Evolutionary conservation across 2,329 filamentous ascomycete genomes (phyloP), one percentile per base, ranked within the genome.

Genomic region (Ploettnerulaceae sp.): DNA sequence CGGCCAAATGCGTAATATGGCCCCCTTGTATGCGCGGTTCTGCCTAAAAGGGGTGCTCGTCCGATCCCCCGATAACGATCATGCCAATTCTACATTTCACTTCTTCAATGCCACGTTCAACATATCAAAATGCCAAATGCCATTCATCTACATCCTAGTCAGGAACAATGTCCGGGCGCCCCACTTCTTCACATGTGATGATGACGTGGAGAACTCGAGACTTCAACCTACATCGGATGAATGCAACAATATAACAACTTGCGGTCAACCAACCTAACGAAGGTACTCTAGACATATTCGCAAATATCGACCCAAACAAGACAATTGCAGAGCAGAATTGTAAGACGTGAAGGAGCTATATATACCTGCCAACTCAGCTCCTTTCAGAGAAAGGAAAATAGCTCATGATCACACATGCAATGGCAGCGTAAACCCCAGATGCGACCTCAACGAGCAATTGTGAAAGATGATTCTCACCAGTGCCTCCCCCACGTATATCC

Each of bases 401-500:
- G n/a, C n/a, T n/a, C n/a, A n/a, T n/a, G n/a, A n/a, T n/a, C n/a
- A n/a, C n/a, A n/a, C n/a, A n/a, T n/a, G n/a, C n/a, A n/a, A n/a
- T n/a, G n/a, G n/a, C n/a, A n/a, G n/a, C n/a, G n/a, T n/a, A n/a
- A n/a, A n/a, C n/a, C n/a, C n/a, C n/a, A n/a, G n/a, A n/a, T n/a
- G n/a, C n/a, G n/a, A n/a, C n/a, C n/a, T n/a, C n/a, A n/a, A n/a
- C n/a, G n/a, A n/a, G n/a, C n/a, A n/a, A n/a, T n/a, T n/a, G n/a
- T 7, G 29, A 15, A 7, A 11, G 7, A 15, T 7, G 7, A 14
- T 15, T 32, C n/a, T n/a, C n/a, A 32, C 5, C 29, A 32, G 41
- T 24, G 15, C 40, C 28, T 60, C 58, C 17, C 52, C 51, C n/a
- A 31, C 47, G 15, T 26, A 49, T 15, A 32, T 54, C 39, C 74